Conservation (phyloP, 352 stramenopile genomes). For the Globisporangium cederbergense region DNA sequence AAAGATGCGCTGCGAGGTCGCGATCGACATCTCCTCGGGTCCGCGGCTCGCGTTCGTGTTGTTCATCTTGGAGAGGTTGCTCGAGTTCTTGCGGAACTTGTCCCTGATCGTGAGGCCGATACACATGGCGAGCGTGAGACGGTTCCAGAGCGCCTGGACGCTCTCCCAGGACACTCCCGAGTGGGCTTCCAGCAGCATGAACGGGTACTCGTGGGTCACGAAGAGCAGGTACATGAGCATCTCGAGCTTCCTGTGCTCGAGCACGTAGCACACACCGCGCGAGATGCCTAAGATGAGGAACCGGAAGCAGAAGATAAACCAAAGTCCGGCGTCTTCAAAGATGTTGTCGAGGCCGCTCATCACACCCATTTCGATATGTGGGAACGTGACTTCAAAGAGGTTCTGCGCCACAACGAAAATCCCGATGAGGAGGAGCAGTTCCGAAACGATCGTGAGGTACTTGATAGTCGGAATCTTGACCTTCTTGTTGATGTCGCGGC, state of each 20-base stretch:
- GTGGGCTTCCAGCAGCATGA: slow-evolving; percentile 13
- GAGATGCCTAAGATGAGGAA: slow-evolving; percentile 20
- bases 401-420: not conserved
- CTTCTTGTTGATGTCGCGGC: too few species aligned
- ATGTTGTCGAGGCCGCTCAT: not conserved
- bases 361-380: not conserved
- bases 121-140: slow-evolving; percentile 24
- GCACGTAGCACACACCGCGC: slow-evolving; percentile 8
- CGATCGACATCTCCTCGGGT: not conserved
- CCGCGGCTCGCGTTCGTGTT: not conserved
- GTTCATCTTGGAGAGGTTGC: not conserved
- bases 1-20: not conserved
- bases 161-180: slow-evolving; percentile 38
- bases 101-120: slow-evolving; percentile 22
- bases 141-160: slow-evolving; percentile 37
- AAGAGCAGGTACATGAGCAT: slow-evolving; percentile 28
- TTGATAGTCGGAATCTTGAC: too few species aligned
- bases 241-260: slow-evolving; percentile 20
- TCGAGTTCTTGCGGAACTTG: slow-evolving; percentile 2
- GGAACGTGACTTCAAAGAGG: not conserved
- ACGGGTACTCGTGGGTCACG: slow-evolving; percentile 40
- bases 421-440: not conserved
- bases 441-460: not conserved
- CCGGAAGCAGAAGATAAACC: not conserved
- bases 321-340: not conserved